Evolutionary conservation across 768 basidiomycete species (phyloP).

Genomic region (Cystobasidium onofrii): DNA sequence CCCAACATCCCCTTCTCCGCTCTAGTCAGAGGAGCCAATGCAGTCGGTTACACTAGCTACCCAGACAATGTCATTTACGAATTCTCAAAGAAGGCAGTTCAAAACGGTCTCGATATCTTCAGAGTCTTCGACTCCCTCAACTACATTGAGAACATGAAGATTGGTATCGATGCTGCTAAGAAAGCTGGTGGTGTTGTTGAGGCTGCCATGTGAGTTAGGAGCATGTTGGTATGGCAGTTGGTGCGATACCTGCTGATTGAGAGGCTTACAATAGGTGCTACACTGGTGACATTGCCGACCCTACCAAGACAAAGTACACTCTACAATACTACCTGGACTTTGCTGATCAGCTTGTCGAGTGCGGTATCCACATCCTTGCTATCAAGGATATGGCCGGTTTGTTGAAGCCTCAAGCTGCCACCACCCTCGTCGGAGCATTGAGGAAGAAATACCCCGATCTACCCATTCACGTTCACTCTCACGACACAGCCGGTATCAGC

Average conservation of each 20-base stretch:
- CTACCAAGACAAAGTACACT: constrained; percentile 94
- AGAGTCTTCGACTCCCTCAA: constrained; percentile 98
- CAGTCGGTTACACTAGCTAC: constrained; percentile 97
- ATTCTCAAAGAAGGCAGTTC: constrained; percentile 98
- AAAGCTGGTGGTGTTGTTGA: constrained; percentile 98
- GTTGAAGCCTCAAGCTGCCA: constrained; percentile 89
- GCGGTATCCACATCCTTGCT: constrained; percentile 86
- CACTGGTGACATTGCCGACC: constrained; percentile 90
- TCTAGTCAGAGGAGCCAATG: constrained; percentile 95
- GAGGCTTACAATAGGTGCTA: constrained; percentile 58
- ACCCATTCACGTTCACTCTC: constrained; percentile 98
- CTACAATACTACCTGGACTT: constrained; percentile 95
- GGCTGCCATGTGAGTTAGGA: constrained; percentile 49
- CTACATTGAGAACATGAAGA: constrained; percentile 96
- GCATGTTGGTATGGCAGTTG: neutral
- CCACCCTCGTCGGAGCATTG: constrained; percentile 85
- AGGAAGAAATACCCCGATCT: constrained; percentile 92
- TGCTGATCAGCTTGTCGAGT: constrained; percentile 62
- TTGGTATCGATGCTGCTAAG: constrained; percentile 99
- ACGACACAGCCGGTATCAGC: constrained; percentile 98
- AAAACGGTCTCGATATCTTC: constrained; percentile 99
- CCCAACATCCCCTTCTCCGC: constrained; percentile 99
- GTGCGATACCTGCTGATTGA: neutral
- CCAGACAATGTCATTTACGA: constrained; percentile 98
- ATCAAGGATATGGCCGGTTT: constrained; percentile 95